Percentiles rank a stretch among this genome's conserved stretches.
Conservation (phyloP, 495 filamentous ascomycete species). For the Penicillium atrosanguineum region DNA sequence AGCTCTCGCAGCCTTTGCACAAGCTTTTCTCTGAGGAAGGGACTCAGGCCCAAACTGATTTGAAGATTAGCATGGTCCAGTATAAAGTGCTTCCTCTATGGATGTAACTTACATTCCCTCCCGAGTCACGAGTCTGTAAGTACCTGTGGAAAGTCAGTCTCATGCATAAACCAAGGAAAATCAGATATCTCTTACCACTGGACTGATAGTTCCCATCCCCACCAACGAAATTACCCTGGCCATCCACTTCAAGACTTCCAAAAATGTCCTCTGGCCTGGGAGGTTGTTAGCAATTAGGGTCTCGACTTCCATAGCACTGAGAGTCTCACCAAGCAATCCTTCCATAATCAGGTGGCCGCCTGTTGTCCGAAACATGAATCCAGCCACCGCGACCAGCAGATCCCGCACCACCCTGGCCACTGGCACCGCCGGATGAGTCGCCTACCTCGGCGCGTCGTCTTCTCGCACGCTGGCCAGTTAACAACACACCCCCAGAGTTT, state of each 20-base stretch:
- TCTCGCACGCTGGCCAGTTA: conserved; percentile 42
- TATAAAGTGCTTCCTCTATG: not conserved
- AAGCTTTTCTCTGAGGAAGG: conserved; percentile 56
- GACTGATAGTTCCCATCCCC: conserved; percentile 56
- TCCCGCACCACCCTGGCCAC: conserved; percentile 77
- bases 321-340: conserved; percentile 67
- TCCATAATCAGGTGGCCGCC: conserved; percentile 86
- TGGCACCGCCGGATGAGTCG: conserved; percentile 72
- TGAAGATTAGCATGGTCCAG: conserved; percentile 14
- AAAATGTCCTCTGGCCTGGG: conserved; percentile 81
- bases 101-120: conserved; percentile 56
- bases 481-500: conserved; percentile 62
- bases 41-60: conserved; percentile 52
- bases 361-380: conserved; percentile 80
- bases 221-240: conserved; percentile 66
- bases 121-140: conserved; percentile 56
- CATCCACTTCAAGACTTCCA: conserved; percentile 85
- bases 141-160: conserved; percentile 30
- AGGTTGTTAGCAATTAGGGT: conserved; percentile 13
- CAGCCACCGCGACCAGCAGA: conserved; percentile 82
- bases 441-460: conserved; percentile 41
- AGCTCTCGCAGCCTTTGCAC: conserved; percentile 46
- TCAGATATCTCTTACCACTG: conserved; percentile 43
- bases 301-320: not conserved
- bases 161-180: not conserved